Conservation (phyloP, 2,329 filamentous ascomycete species). For the Neodidymelliopsis sp. region DNA sequence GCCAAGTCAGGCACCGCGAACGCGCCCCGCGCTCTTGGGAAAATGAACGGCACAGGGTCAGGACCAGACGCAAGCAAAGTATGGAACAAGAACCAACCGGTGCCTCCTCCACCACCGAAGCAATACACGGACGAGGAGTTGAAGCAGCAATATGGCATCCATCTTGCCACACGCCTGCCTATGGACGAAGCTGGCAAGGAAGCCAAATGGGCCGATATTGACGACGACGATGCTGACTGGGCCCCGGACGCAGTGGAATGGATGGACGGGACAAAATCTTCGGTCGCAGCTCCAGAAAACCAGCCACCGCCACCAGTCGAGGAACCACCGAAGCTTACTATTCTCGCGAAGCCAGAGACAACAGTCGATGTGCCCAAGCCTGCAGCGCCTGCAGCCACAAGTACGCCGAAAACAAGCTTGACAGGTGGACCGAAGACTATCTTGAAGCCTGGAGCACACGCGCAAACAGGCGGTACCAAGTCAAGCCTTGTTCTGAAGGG, state of each 20-base stretch:
- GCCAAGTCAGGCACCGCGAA: constrained; percentile 74
- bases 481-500: constrained; percentile 70
- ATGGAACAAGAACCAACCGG: constrained; percentile 90
- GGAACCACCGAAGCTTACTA: constrained; percentile 29
- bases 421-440: constrained; percentile 56
- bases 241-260: constrained; percentile 84
- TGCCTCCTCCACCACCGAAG: constrained; percentile 73
- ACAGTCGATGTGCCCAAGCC: constrained; percentile 51
- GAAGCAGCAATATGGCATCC: constrained; percentile 83
- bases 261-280: constrained; percentile 87
- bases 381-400: constrained; percentile 27
- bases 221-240: constrained; percentile 89
- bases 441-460: constrained; percentile 55
- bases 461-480: constrained; percentile 46
- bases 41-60: constrained; percentile 65
- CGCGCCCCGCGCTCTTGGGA: constrained; percentile 59
- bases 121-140: constrained; percentile 88
- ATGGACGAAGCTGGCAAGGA: constrained; percentile 76
- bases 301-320: constrained; percentile 41
- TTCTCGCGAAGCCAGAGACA: constrained; percentile 28
- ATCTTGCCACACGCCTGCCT: constrained; percentile 80
- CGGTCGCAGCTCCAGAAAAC: constrained; percentile 65
- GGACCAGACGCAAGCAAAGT: constrained; percentile 77
- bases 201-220: constrained; percentile 88
- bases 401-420: constrained; percentile 47